Evolutionary conservation across 108 stramenopile genomes (phyloP), one percentile per base, ranked within the genome.

Genomic region (Pseudonitzschia pungens): DNA sequence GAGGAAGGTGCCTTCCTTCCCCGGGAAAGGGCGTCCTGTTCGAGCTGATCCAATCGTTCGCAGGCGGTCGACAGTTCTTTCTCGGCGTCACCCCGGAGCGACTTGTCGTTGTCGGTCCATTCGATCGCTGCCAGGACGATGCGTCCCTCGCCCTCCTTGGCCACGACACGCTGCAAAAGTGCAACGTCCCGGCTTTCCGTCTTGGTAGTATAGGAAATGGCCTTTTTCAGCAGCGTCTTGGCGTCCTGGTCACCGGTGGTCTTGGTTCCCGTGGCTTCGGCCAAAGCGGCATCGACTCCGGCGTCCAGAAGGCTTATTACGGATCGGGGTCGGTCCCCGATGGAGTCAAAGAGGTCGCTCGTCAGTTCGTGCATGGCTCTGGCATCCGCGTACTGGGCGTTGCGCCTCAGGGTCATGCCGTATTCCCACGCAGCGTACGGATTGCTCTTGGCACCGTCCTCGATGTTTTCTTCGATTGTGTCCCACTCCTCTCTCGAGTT

Each of bases 371-470:
- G 92, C 11, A 81, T 80, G 22, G 75, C 66, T 2, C 78, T 68
- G 0, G 92, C 92, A 2, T 69, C 22, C 4, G 81, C 62, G 48
- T 77, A 83, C 10, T 78, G 60, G 2, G 72, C 78, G 16, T 74
- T 73, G 22, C 62, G 56, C 62, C 92, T 76, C 10, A 84, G 43
- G 20, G 84, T 82, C 76, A 80, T 88, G 2, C 92, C 92, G 83
- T 89, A 92, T 87, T 92, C 92, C 89, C 89, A 92, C 0, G 89
- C 83, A 0, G 92, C 89, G 62, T 92, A 92, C 0, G 92, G 92
- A 75, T 92, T 92, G 20, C 82, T 68, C 29, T 69, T 70, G 48
- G 88, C 86, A 50, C 92, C 92, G 69, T 92, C 84, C 52, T 78
- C 83, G 31, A 72, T 63, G 24, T 71, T 31, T 66, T 86, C 86